These are phyloP conservation scores for Arctium lappa DNA, from an alignment of 129 eudicot genomes.

Conservation along the genomic window DNA sequence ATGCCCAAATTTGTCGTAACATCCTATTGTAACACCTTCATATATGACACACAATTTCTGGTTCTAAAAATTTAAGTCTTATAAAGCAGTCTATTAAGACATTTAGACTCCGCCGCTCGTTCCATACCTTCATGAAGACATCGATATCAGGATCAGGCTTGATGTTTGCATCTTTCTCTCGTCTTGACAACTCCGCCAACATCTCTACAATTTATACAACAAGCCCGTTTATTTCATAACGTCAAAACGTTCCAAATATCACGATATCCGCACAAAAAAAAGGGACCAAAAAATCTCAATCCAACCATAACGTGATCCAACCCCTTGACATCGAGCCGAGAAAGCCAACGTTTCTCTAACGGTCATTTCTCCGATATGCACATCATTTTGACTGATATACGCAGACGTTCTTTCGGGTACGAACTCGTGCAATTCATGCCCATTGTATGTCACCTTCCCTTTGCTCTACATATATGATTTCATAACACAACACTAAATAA, in stretches of 20 bases:
- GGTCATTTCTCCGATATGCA: constrained; percentile 91
- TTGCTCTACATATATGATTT: constrained; percentile 32
- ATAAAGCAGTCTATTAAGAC: background rate
- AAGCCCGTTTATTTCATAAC: background rate
- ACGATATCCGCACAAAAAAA: background rate
- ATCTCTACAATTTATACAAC: constrained; percentile 46
- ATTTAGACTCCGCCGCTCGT: background rate
- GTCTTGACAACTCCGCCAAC: constrained; percentile 74
- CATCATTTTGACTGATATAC: constrained; percentile 82
- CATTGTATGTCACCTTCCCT: constrained; percentile 79
- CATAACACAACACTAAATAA: background rate
- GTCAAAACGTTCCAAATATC: background rate
- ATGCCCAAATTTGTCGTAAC: background rate
- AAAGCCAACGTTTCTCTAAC: constrained; percentile 88
- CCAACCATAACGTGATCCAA: constrained; percentile 83
- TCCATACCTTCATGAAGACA: constrained; percentile 68
- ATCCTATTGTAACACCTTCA: background rate
- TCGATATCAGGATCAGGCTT: constrained; percentile 86
- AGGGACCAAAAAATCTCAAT: too few relatives aligned
- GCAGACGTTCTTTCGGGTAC: constrained; percentile 91
- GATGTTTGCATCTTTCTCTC: constrained; percentile 69
- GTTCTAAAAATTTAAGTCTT: background rate
- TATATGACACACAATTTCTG: background rate
- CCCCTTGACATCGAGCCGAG: constrained; percentile 87
- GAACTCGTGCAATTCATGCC: constrained; percentile 66